phyloP scores from a whole-genome alignment of 495 filamentous ascomycete species.

The Aspergillus carlsbadensis region DNA sequence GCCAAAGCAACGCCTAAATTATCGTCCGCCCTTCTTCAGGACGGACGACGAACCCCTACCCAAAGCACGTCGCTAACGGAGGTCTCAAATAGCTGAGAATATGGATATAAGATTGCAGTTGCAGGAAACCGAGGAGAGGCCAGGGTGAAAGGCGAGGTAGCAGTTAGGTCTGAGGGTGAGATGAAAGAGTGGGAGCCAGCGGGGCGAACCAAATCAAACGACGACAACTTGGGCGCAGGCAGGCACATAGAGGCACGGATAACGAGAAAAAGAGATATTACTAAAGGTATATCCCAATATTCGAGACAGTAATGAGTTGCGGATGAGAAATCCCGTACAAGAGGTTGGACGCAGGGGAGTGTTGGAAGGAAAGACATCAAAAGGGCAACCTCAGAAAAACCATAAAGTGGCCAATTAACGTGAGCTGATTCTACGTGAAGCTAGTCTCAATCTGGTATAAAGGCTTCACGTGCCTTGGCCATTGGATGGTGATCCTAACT shows the following conservation, averaged over 20 bases:
- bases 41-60: slow-evolving; percentile 57
- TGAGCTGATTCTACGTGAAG: slow-evolving; percentile 21
- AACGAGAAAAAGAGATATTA: background rate
- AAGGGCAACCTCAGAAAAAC: background rate
- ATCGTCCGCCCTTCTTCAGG: slow-evolving; percentile 61
- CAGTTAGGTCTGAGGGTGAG: slow-evolving; percentile 16
- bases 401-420: slow-evolving; percentile 20
- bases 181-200: slow-evolving; percentile 26
- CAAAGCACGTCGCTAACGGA: slow-evolving; percentile 43
- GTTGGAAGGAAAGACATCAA: background rate
- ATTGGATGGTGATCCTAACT: slow-evolving; percentile 11
- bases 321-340: background rate
- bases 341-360: background rate
- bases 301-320: background rate
- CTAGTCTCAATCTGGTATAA: slow-evolving; percentile 11
- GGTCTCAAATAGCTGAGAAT: slow-evolving; percentile 21
- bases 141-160: slow-evolving; percentile 6
- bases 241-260: slow-evolving; percentile 41
- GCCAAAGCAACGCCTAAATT: slow-evolving; percentile 30
- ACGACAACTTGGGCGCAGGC: slow-evolving; percentile 34
- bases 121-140: slow-evolving; percentile 18
- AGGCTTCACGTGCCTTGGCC: slow-evolving; percentile 19
- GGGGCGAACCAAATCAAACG: slow-evolving; percentile 33
- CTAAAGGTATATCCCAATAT: slow-evolving; percentile 8
- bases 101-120: slow-evolving; percentile 13